Percentiles rank a stretch among this genome's conserved stretches.
These are phyloP conservation scores for Colletotrichum siamense DNA, from an alignment of 2,329 filamentous ascomycete species.

Conservation along the genomic window DNA sequence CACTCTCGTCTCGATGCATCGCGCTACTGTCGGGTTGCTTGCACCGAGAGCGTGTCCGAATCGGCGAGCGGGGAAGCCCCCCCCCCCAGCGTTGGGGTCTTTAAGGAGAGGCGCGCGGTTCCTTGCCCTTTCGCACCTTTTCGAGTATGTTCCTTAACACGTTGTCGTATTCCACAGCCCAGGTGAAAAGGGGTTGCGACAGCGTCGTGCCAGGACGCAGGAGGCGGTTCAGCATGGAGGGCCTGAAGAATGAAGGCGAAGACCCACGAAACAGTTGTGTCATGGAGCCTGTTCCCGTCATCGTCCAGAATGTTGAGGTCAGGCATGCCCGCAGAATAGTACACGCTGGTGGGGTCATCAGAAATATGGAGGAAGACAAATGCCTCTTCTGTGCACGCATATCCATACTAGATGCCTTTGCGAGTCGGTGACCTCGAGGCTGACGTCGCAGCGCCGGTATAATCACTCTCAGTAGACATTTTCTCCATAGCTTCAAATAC, in stretches of 20 bases:
- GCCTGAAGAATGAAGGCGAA: constrained; percentile 43
- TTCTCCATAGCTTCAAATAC: too few species aligned
- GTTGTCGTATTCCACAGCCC: constrained; percentile 32
- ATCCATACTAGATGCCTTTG: too few species aligned
- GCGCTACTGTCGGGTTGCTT: not conserved
- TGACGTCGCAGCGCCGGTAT: too few species aligned
- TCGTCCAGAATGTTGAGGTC: constrained; percentile 33
- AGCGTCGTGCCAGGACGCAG: constrained; percentile 34
- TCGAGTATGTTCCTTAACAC: constrained; percentile 29
- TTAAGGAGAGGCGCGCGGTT: constrained; percentile 25
- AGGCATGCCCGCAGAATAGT: too few species aligned
- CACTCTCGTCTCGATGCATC: too few species aligned
- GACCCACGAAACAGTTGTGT: constrained; percentile 41
- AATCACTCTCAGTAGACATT: too few species aligned
- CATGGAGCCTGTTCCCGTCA: constrained; percentile 36
- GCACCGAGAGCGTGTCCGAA: constrained; percentile 31
- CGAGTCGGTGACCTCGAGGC: too few species aligned
- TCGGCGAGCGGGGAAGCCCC: constrained; percentile 33
- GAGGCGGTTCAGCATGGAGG: constrained; percentile 30
- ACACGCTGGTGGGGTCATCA: too few species aligned
- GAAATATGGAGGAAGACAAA: too few species aligned
- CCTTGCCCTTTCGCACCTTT: constrained; percentile 23
- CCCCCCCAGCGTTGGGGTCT: constrained; percentile 31
- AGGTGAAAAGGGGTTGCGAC: constrained; percentile 27
- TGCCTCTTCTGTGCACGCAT: too few species aligned